Base-by-base conservation (phyloP, 768 basidiomycete genomes). In the Candolleomyces eurysporus region DNA sequence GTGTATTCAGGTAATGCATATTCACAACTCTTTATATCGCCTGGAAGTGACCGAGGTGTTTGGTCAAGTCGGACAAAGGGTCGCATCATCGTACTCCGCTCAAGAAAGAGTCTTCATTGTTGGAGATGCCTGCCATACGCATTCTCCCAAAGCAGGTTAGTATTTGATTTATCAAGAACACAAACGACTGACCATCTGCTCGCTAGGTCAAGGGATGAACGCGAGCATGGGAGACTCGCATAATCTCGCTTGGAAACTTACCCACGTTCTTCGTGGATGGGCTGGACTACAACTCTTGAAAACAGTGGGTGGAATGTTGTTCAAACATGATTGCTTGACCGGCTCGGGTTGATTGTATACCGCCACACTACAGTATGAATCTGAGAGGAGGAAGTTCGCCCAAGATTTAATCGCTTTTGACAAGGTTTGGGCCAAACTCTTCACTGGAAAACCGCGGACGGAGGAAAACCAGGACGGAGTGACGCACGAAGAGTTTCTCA, bases 211-310 rank as follows among this genome's bases (percentile, higher is more conserved):
- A 69, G 89, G 88, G 11, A 87, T 89, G 88, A 89, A 90, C 65
- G 89, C 88, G 8, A 85, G 86, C 63, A 90, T 90, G 85, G 85
- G 84, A 53, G 90, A 91, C 67, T 81, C 85, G 17, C 89, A 89
- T 63, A 91, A 91, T 66, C 79, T 91, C 22, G 81, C 86, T 82
- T 89, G 88, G 88, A 89, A 90, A 67, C 63, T 89, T 31, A 76
- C 76, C 1, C 78, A 82, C 57, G 86, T 86, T 19, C 65, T 88
- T 21, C 77, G 79, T 58, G 86, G 86, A 8, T 82, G 78, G 77
- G 83, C 83, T 6, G 67, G 77, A 14, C 72, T 77, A 5, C 73
- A 76, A 0, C 66, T 89, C 4, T 71, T 89, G 16, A 72, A 79
- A 61, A 85, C 84, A 22, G 83, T 86, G 67, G 62, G 78, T 63